phyloP scores from a whole-genome alignment of 164 flowering plant genomes.

The Magnolia kwangsiensis region DNA sequence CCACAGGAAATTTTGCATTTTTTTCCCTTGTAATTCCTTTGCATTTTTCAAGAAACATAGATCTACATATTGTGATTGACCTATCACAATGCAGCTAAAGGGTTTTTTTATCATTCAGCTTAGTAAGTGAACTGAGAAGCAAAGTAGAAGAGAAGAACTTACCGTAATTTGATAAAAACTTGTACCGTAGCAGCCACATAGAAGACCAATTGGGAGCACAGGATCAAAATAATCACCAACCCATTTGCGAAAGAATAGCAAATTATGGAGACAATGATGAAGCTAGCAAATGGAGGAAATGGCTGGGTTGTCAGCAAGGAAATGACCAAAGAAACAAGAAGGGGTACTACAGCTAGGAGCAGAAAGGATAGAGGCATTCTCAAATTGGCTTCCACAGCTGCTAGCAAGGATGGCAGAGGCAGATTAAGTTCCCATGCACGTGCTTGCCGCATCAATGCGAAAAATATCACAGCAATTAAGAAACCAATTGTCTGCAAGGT shows the following conservation, averaged over 20 bases:
- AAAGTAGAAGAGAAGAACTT: slow-evolving; percentile 17
- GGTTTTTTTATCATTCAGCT: not conserved
- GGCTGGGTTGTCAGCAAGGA: slow-evolving; percentile 50
- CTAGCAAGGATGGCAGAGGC: slow-evolving; percentile 72
- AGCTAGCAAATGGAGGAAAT: slow-evolving; percentile 60
- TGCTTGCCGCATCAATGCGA: slow-evolving; percentile 89
- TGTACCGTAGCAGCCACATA: slow-evolving; percentile 60
- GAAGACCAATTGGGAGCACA: slow-evolving; percentile 61
- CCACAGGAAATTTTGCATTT: too few relatives aligned
- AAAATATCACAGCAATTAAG: slow-evolving; percentile 63
- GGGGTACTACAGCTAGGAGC: slow-evolving; percentile 50
- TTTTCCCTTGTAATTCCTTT: too few relatives aligned
- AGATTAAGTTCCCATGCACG: slow-evolving; percentile 74
- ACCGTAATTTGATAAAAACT: slow-evolving; percentile 71
- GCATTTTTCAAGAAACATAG: too few relatives aligned
- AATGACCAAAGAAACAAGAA: slow-evolving; percentile 46
- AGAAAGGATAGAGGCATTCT: slow-evolving; percentile 63
- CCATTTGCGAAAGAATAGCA: slow-evolving; percentile 87
- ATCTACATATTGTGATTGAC: too few relatives aligned
- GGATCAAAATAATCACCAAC: slow-evolving; percentile 41
- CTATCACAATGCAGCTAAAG: not conserved
- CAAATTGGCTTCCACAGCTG: slow-evolving; percentile 80
- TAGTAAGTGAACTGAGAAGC: not conserved
- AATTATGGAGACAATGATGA: slow-evolving; percentile 48
- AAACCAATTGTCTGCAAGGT: slow-evolving; percentile 79